Evolutionary conservation across 2,329 filamentous ascomycete species (phyloP), one percentile per base, ranked within the genome.

Genomic region (Hirsutella thompsonii): DNA sequence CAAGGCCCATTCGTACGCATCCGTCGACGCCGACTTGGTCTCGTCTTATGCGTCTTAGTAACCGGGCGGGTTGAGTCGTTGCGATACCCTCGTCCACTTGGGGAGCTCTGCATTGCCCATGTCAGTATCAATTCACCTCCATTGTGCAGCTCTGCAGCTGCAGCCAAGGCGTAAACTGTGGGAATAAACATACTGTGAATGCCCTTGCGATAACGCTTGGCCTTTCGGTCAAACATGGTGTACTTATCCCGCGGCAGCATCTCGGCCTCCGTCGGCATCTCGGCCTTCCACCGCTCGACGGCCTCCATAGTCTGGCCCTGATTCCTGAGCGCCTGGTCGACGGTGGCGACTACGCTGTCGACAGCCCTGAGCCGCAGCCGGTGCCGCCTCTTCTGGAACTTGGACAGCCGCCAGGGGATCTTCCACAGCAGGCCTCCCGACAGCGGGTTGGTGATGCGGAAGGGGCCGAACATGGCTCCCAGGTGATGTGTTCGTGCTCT

Each of bases 241-340:
- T 98, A 98, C 68, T 98, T 98, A 68, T 98, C 92, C 64, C 78
- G 83, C 37, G 92, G 83, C 60, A 94, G 60, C 92, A 98, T 98
- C 71, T 96, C 88, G 55, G 79, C 74, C 72, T 98, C 92, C 20
- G 79, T 83, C 19, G 92, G 92, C 92, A 98, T 98, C 64, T 94
- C 87, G 30, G 74, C 72, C 70, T 92, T 94, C 92, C 92, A 98
- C 56, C 81, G 69, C 61, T 94, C 83, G 44, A 98, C 70, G 41
- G 85, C 73, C 65, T 87, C 87, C 37, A 79, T 74, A 44, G 79
- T 75, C 55, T 79, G 70, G 43, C 83, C 80, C 59, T 83, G 71
- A 61, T 81, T 83, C 40, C 76, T 71, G 41, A 96, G 74, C 16
- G 90, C 89, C 36, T 69, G 74, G 56, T 87, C 84, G 47, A 98